Conservation (phyloP, 805 yeast genomes). For the Hanseniaspora nectarophila region DNA sequence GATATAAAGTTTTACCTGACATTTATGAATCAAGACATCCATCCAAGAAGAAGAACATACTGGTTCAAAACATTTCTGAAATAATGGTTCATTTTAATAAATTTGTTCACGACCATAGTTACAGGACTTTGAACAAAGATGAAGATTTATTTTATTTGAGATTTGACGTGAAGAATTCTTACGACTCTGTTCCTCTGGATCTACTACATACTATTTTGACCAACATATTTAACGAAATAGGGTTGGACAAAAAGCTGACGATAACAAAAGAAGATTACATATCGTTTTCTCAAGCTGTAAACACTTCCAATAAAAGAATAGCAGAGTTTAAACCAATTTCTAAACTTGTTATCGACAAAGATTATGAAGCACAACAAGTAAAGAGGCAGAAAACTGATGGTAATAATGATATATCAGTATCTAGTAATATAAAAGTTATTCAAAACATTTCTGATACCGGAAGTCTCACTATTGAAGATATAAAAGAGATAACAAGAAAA, state of each 20-base stretch:
- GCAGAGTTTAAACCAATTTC: background rate
- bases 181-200: conserved; percentile 52
- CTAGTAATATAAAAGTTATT: background rate
- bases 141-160: conserved; percentile 38
- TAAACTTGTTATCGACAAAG: background rate
- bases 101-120: conserved; percentile 27
- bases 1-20: conserved; percentile 20
- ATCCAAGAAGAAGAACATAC: conserved; percentile 16
- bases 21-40: background rate
- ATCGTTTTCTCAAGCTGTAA: background rate
- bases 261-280: conserved; percentile 1
- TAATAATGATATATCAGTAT: background rate
- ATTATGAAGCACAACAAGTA: background rate
- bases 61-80: conserved; percentile 35
- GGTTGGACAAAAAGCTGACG: conserved; percentile 8
- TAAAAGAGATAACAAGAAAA: conserved; percentile 35
- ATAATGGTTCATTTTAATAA: conserved; percentile 31
- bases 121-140: conserved; percentile 5
- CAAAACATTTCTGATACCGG: background rate
- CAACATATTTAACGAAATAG: conserved; percentile 23
- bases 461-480: conserved; percentile 32
- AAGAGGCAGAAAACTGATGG: background rate
- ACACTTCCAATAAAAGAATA: conserved; percentile 1
- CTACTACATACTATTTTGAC: conserved; percentile 31
- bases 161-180: conserved; percentile 68